phyloP scores from a whole-genome alignment of 495 filamentous ascomycete species.

The Penicillium alfredii region DNA sequence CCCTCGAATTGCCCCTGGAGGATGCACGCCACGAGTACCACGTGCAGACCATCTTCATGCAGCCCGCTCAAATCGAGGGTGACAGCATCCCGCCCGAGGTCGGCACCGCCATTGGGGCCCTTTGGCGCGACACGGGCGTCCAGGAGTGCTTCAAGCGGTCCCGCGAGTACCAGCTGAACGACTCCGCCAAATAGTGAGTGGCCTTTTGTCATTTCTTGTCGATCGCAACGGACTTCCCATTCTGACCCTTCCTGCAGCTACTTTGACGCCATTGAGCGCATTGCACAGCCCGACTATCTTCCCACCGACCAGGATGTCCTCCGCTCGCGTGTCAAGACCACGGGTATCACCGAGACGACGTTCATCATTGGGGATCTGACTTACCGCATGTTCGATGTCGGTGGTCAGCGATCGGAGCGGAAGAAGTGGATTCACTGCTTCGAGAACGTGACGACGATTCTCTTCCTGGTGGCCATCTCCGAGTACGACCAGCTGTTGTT shows the following conservation, averaged over 20 bases:
- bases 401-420: conserved; percentile 95
- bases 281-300: conserved; percentile 87
- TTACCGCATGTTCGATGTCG: conserved; percentile 99
- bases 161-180: conserved; percentile 94
- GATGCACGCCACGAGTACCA: conserved; percentile 87
- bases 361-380: conserved; percentile 97
- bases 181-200: conserved; percentile 95
- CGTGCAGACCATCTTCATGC: conserved; percentile 94
- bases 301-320: conserved; percentile 98
- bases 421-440: conserved; percentile 99
- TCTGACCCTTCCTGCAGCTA: conserved; percentile 54
- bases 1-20: conserved; percentile 80
- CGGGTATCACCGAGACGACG: conserved; percentile 97
- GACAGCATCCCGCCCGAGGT: conserved; percentile 93
- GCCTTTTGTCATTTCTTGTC: too few species aligned
- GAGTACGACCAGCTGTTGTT: conserved; percentile 98
- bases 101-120: conserved; percentile 81
- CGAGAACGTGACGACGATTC: conserved; percentile 97
- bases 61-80: conserved; percentile 90
- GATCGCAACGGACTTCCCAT: conserved; percentile 4
- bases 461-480: conserved; percentile 97
- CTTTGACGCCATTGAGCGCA: conserved; percentile 92
- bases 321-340: conserved; percentile 96
- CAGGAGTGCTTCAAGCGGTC: conserved; percentile 94
- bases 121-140: conserved; percentile 94